These are phyloP conservation scores for Blastobotrys chiropterorum DNA, from an alignment of 805 yeast species.

Conservation along the genomic window DNA sequence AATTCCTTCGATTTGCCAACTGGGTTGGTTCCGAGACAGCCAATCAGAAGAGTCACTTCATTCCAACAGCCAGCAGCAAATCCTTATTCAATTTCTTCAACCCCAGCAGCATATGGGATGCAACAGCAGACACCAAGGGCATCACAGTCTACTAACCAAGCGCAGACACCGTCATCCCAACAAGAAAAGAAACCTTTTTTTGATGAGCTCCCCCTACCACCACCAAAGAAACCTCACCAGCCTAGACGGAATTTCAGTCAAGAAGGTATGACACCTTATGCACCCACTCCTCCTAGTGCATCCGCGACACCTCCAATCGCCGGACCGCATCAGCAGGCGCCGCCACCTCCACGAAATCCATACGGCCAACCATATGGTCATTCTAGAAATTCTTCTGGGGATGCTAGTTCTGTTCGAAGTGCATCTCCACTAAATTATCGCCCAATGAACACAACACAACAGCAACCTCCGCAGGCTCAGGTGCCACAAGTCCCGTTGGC, in stretches of 20 bases:
- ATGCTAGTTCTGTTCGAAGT: neutral
- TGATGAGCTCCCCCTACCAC: constrained; percentile 47
- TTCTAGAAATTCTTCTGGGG: neutral
- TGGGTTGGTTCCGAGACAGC: constrained; percentile 26
- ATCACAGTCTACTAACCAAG: constrained; percentile 11
- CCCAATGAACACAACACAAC: neutral
- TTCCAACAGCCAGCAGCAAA: constrained; percentile 16
- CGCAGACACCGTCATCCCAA: constrained; percentile 7
- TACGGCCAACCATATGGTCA: constrained; percentile 21
- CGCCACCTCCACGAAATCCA: constrained; percentile 29
- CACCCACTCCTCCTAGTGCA: constrained; percentile 1
- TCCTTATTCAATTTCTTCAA: constrained; percentile 5
- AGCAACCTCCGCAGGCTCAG: neutral
- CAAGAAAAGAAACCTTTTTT: constrained; percentile 42
- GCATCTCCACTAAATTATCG: neutral
- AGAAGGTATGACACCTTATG: neutral
- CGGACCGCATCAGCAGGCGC: constrained; percentile 1
- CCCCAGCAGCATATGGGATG: constrained; percentile 4
- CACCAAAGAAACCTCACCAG: constrained; percentile 1
- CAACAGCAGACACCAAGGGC: constrained; percentile 15
- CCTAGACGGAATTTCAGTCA: neutral
- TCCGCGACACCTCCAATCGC: neutral
- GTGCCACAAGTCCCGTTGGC: neutral
- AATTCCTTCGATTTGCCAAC: constrained; percentile 31
- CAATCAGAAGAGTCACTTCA: constrained; percentile 18